phyloP scores from a whole-genome alignment of 768 basidiomycete genomes.

The Suillus subaureus region DNA sequence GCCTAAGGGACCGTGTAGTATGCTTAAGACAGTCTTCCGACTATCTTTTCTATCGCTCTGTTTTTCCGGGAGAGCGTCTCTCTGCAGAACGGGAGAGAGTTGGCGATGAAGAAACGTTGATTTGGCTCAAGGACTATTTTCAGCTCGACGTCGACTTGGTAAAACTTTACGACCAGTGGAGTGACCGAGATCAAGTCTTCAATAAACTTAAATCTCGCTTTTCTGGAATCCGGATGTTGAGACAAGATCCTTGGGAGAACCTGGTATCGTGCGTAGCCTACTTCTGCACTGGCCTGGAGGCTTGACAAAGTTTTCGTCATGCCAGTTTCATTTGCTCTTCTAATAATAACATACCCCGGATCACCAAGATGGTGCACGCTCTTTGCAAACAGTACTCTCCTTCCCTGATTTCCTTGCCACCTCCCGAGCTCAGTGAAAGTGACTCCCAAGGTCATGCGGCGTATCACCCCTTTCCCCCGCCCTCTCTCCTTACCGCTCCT shows the following conservation, averaged over 20 bases:
- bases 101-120: conserved; percentile 64
- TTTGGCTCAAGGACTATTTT: conserved; percentile 86
- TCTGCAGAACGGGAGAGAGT: conserved; percentile 33
- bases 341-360: conserved; percentile 95
- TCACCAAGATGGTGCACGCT: conserved; percentile 89
- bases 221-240: conserved; percentile 80
- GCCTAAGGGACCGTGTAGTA: conserved; percentile 79
- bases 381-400: conserved; percentile 80
- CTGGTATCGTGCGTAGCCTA: conserved; percentile 75
- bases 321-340: conserved; percentile 94
- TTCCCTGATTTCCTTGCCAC: conserved; percentile 54
- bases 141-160: conserved; percentile 78
- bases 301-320: conserved; percentile 3
- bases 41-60: conserved; percentile 68
- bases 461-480: conserved; percentile 87
- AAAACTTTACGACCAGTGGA: conserved; percentile 77
- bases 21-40: conserved; percentile 75
- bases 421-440: conserved; percentile 21
- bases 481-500: conserved; percentile 61
- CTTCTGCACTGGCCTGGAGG: conserved; percentile 7
- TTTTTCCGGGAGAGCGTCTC: conserved; percentile 53
- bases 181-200: conserved; percentile 73
- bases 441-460: conserved; percentile 9
- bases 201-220: conserved; percentile 62
- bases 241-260: conserved; percentile 97